Evolutionary conservation across 495 filamentous ascomycete species (phyloP).

Genomic region (Penicillium diatomitis): DNA sequence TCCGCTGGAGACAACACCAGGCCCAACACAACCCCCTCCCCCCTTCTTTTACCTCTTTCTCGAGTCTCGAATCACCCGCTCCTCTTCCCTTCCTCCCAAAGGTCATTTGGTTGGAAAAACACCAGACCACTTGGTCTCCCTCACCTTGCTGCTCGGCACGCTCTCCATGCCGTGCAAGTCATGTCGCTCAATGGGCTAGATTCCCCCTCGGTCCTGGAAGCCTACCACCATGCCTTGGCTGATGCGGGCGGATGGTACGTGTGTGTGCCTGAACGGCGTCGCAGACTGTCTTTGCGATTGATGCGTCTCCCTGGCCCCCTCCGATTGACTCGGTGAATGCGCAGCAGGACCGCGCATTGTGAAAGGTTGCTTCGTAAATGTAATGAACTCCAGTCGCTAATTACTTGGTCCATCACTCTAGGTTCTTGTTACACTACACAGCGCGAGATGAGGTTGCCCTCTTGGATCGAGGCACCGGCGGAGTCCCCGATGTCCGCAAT

Average conservation of each 20-base stretch:
- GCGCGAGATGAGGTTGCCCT: conserved; percentile 84
- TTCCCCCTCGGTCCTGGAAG: conserved; percentile 67
- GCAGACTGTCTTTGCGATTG: too few relatives aligned
- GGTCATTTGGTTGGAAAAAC: background rate
- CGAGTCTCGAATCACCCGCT: background rate
- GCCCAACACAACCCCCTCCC: too few relatives aligned
- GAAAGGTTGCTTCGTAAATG: too few relatives aligned
- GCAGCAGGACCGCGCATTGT: too few relatives aligned
- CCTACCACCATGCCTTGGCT: conserved; percentile 66
- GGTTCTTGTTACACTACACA: conserved; percentile 90
- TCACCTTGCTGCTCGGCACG: background rate
- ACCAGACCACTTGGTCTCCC: background rate
- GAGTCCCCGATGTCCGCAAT: conserved; percentile 74
- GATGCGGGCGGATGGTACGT: conserved; percentile 95
- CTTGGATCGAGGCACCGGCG: conserved; percentile 67
- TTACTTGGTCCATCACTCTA: conserved; percentile 22
- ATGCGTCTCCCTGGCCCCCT: too few relatives aligned
- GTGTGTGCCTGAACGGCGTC: conserved; percentile 4
- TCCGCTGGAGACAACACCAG: too few relatives aligned
- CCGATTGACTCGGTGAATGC: too few relatives aligned
- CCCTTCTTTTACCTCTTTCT: too few relatives aligned
- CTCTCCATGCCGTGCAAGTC: conserved; percentile 35
- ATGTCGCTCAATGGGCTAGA: conserved; percentile 99
- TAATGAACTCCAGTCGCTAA: too few relatives aligned
- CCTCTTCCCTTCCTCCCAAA: conserved; percentile 8